These are phyloP conservation scores for Botrytis fabae DNA, from an alignment of 2,329 filamentous ascomycete species.

Conservation along the genomic window DNA sequence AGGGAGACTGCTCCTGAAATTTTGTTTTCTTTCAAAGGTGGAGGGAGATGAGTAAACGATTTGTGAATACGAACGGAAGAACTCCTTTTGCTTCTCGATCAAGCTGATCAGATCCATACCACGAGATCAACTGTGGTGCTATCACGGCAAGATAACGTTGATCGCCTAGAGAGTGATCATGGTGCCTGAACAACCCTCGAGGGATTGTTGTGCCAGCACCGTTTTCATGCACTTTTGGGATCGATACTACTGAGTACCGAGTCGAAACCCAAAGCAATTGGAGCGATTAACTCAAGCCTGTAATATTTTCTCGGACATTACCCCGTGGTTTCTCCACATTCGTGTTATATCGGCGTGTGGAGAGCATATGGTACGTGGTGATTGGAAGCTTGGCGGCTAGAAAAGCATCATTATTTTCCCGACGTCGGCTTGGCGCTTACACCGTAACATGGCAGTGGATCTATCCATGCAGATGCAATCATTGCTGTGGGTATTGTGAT, in stretches of 20 bases:
- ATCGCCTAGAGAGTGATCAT: background rate
- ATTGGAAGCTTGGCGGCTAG: background rate
- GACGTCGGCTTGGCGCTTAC: background rate
- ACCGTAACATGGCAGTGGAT: background rate
- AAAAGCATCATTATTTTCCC: background rate
- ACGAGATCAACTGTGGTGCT: background rate
- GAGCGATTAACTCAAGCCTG: background rate
- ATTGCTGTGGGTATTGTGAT: background rate
- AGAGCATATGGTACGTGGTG: background rate
- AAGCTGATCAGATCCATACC: background rate
- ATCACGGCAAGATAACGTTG: background rate
- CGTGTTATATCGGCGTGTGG: background rate
- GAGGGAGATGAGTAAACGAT: background rate
- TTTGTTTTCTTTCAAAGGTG: background rate
- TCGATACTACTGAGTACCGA: background rate
- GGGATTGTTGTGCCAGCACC: background rate
- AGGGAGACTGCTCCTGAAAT: background rate
- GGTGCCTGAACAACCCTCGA: background rate
- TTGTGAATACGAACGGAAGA: background rate
- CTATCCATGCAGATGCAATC: background rate
- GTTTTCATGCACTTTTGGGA: background rate
- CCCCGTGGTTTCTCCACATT: background rate
- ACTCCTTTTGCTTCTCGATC: background rate
- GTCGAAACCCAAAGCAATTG: no score
- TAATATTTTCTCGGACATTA: background rate